These are phyloP conservation scores for Davidsoniella neocaledoniae DNA, from an alignment of 2,329 filamentous ascomycete genomes.

Conservation along the genomic window DNA sequence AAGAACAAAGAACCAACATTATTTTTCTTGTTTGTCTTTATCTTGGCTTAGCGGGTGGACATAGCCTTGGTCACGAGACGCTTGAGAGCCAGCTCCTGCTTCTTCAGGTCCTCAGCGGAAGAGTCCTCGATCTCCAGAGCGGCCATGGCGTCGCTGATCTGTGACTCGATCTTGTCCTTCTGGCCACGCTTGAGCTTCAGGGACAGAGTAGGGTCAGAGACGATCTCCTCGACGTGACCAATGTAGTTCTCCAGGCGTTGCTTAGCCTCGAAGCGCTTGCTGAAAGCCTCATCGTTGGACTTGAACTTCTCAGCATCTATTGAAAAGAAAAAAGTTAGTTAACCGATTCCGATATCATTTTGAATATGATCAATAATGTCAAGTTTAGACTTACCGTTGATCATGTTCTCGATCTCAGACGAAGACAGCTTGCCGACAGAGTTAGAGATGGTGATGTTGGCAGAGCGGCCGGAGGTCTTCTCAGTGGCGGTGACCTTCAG, in stretches of 20 bases:
- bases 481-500: constrained; percentile 98
- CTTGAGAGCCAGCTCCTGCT: constrained; percentile 98
- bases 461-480: constrained; percentile 93
- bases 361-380: neutral
- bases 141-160: constrained; percentile 92
- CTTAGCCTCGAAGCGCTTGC: constrained; percentile 97
- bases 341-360: neutral
- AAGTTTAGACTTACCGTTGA: constrained; percentile 43
- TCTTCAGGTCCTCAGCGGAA: constrained; percentile 87
- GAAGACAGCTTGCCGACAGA: constrained; percentile 96
- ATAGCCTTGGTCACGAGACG: constrained; percentile 96
- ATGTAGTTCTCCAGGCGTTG: constrained; percentile 99
- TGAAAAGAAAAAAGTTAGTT: constrained; percentile 12
- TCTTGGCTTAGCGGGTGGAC: constrained; percentile 58
- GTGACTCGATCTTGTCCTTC: constrained; percentile 98
- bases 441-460: constrained; percentile 99
- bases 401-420: constrained; percentile 93
- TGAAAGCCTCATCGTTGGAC: constrained; percentile 92
- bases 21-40: constrained; percentile 3
- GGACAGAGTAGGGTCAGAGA: constrained; percentile 88
- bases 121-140: constrained; percentile 93
- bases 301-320: constrained; percentile 95
- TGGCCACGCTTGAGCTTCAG: constrained; percentile 97
- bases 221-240: constrained; percentile 93
- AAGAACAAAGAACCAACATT: constrained; percentile 9